Evolutionary conservation across 495 filamentous ascomycete genomes (phyloP).

Genomic region (Melanomma pulvis-pyrius): DNA sequence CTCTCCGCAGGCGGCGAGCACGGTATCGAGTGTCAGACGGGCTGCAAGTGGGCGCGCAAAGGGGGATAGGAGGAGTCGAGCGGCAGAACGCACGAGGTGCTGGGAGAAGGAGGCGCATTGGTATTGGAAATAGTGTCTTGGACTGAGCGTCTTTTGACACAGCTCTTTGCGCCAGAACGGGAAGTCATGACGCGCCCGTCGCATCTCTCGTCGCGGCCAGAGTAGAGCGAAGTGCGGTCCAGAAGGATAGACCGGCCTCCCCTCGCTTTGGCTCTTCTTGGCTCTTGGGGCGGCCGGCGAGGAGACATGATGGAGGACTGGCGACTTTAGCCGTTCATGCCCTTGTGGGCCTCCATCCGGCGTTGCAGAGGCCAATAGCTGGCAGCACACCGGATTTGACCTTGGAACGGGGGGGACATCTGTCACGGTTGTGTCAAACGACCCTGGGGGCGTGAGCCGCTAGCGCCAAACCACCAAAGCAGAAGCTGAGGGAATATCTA

Average conservation of each 20-base stretch:
- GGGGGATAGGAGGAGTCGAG: not conserved
- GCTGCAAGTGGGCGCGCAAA: not conserved
- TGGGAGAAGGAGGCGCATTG: slow-evolving; percentile 11
- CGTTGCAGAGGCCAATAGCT: not conserved
- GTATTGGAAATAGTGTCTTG: slow-evolving; percentile 12
- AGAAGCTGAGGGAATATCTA: not conserved
- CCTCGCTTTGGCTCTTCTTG: not conserved
- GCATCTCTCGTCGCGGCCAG: not conserved
- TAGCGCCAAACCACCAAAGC: not conserved
- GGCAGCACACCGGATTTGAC: not conserved
- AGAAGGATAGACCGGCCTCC: not conserved
- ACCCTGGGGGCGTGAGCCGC: not conserved
- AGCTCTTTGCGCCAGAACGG: slow-evolving; percentile 22
- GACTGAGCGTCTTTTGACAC: slow-evolving; percentile 21
- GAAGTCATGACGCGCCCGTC: slow-evolving; percentile 18
- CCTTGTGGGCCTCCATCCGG: not conserved
- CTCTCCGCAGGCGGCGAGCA: not conserved
- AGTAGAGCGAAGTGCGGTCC: not conserved
- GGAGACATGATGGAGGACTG: not conserved
- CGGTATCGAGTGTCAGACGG: slow-evolving; percentile 17
- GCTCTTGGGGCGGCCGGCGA: not conserved
- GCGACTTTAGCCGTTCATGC: not conserved
- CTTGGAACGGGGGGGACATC: too few species aligned
- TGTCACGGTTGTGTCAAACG: not conserved
- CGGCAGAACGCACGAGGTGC: slow-evolving; percentile 4